These are phyloP conservation scores for Kickxella alabastrina DNA, from an alignment of 192 early-diverging fungal species.

Conservation along the genomic window DNA sequence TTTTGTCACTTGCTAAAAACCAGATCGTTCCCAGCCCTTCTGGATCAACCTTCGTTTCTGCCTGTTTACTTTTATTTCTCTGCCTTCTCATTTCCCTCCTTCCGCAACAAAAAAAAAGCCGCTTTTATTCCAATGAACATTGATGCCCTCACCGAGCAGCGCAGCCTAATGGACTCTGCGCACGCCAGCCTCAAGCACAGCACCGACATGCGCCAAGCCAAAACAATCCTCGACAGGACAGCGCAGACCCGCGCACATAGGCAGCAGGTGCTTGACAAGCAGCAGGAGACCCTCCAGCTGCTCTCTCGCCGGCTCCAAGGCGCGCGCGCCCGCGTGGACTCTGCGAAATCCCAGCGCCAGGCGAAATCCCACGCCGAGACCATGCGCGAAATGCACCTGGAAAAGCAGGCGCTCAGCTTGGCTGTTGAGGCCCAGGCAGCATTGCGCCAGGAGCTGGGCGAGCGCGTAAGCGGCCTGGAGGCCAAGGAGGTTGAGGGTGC, in stretches of 20 bases:
- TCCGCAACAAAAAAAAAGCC: too few species aligned
- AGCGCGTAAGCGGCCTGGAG: slow-evolving; percentile 20
- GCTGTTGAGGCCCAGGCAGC: slow-evolving; percentile 13
- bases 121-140: too few species aligned
- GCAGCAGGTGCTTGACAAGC: slow-evolving; percentile 11
- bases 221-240: slow-evolving; percentile 5
- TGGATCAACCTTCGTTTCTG: not conserved
- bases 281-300: slow-evolving; percentile 34
- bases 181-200: slow-evolving; percentile 23
- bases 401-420: slow-evolving; percentile 11
- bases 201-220: slow-evolving; percentile 22
- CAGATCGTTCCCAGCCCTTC: too few species aligned
- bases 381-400: slow-evolving; percentile 33
- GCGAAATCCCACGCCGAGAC: slow-evolving; percentile 38
- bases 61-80: slow-evolving; percentile 4
- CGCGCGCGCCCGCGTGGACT: slow-evolving; percentile 27
- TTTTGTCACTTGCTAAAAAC: too few species aligned
- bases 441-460: slow-evolving; percentile 6
- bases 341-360: slow-evolving; percentile 39
- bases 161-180: slow-evolving; percentile 16
- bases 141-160: slow-evolving; percentile 38
- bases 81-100: too few species aligned
- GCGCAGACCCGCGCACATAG: slow-evolving; percentile 10
- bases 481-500: slow-evolving; percentile 29
- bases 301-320: slow-evolving; percentile 41